A percentile compares a stretch with the other conserved stretches of the same genome.
These are phyloP conservation scores for Lathyrus tuberosus DNA, from an alignment of 306 rosid genomes.

Conservation along the genomic window DNA sequence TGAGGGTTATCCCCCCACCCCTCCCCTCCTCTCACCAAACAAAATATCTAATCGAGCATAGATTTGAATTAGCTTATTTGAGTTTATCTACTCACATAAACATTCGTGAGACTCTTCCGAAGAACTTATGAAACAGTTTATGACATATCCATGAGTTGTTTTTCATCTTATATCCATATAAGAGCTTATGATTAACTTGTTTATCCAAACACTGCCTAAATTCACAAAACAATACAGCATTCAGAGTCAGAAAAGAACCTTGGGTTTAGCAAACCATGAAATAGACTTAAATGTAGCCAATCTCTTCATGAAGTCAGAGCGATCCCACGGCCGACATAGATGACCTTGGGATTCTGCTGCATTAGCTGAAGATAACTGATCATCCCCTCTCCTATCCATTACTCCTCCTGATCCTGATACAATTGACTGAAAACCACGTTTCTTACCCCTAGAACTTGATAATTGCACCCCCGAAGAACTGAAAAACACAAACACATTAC, in stretches of 20 bases:
- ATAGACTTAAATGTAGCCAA: conserved; percentile 89
- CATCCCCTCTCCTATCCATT: conserved; percentile 49
- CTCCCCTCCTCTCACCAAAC: neutral
- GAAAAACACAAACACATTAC: conserved; percentile 29
- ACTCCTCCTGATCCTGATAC: conserved; percentile 39
- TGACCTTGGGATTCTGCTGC: conserved; percentile 43
- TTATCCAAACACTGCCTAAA: neutral
- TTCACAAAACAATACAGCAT: neutral
- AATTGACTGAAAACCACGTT: conserved; percentile 60
- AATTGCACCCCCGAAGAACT: conserved; percentile 56
- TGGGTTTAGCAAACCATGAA: conserved; percentile 94
- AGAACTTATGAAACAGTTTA: neutral
- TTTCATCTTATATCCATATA: neutral
- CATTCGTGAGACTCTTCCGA: neutral
- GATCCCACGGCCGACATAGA: conserved; percentile 90
- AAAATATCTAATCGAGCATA: neutral
- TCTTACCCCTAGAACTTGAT: conserved; percentile 54
- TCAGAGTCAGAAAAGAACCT: conserved; percentile 51
- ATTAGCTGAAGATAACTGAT: conserved; percentile 45
- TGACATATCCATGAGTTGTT: neutral
- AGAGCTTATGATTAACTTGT: neutral
- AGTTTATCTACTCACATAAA: neutral
- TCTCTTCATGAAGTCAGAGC: conserved; percentile 79
- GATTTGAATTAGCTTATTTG: neutral
- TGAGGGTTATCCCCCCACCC: neutral